phyloP scores from a whole-genome alignment of 169 alveolate genomes.

The Plasmodium malariae region DNA sequence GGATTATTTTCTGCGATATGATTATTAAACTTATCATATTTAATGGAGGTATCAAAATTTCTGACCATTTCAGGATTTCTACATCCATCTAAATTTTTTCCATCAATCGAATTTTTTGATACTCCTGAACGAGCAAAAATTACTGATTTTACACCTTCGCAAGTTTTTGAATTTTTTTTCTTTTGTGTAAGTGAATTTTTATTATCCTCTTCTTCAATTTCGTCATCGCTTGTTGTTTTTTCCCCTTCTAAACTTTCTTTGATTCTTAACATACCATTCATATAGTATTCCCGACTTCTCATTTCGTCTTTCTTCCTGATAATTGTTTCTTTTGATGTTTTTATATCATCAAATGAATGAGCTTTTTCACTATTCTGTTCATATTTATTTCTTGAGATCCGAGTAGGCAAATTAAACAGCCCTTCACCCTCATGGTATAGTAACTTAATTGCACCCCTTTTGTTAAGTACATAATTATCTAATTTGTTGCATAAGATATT shows the following conservation, averaged over 20 bases:
- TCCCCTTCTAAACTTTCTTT: background rate
- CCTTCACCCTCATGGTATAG: no score
- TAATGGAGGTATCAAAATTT: background rate
- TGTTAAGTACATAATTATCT: background rate
- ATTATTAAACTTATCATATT: background rate
- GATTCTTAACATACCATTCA: background rate
- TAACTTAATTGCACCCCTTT: background rate
- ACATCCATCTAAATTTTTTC: background rate
- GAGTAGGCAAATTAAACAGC: no score
- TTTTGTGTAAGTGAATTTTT: background rate
- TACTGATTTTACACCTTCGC: background rate
- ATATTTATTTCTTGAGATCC: no score
- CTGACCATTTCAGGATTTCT: background rate
- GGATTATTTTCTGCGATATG: background rate
- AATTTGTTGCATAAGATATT: slow-evolving; percentile 22
- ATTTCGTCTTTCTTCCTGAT: no score
- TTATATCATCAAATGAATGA: no score
- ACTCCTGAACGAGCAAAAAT: background rate
- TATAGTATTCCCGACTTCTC: no score
- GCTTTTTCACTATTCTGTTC: no score
- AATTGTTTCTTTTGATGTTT: no score
- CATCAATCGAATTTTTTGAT: background rate
- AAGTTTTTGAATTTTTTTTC: background rate
- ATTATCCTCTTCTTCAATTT: background rate
- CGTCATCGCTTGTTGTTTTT: background rate